Evolutionary conservation across 192 early-diverging fungal genomes (phyloP), one percentile per base, ranked within the genome.

Genomic region (Spizellomyces sp.): DNA sequence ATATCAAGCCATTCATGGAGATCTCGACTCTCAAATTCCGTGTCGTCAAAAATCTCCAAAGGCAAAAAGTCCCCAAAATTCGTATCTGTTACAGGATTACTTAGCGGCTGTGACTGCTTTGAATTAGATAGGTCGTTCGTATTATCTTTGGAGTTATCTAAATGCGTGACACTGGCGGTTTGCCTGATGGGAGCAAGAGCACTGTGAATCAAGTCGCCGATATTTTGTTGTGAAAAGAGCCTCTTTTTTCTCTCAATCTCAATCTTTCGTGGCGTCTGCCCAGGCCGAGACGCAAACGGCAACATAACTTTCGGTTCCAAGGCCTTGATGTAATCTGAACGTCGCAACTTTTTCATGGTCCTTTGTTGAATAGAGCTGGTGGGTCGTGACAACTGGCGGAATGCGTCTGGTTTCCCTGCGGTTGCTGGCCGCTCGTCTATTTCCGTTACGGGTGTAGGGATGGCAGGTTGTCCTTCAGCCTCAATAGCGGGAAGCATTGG

Each of bases 161-260:
- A 43, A 41, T 70, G 55, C 8, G 27, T 46, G 8, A 22, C 45
- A 1, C 22, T 57, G n/a, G 62, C 44, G 66, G 41, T 71, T 60
- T 73, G 60, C 48, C 14, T 15, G 6, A 65, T 66, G 21, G 52
- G 60, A 50, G 63, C 52, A 15, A 80, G 6, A 14, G 55, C 68
- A 15, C 59, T 41, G 22, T 70, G 46, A 21, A 70, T 70, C 58
- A 70, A 57, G 27, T 75, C 69, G 9, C 36, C 36, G 48, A 65
- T 48, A 48, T 84, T 79, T 15, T 81, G 68, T 52, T 82, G 78
- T 21, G 61, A 62, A 52, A 72, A 87, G 19, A 82, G 60, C n/a
- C 85, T 45, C 64, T 83, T 83, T 52, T 75, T 66, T 9, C 85
- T 63, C 70, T 87, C 85, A 46, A 87, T 87, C 68, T 86, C 85